Evolutionary conservation across 2,329 filamentous ascomycete genomes (phyloP).

Genomic region (Exophiala phaeomuriformis): DNA sequence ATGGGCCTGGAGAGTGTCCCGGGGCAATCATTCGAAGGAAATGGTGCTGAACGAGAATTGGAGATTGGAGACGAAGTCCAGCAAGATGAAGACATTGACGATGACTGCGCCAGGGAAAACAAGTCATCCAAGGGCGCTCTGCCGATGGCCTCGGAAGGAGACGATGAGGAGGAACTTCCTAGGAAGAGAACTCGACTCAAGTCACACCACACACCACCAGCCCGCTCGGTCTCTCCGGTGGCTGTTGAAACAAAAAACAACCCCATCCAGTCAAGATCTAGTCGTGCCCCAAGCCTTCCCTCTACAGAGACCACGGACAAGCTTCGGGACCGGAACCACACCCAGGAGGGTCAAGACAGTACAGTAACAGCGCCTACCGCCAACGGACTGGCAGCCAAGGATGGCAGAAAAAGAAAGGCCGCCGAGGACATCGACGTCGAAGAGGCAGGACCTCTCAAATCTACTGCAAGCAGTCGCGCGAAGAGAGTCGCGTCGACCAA

Average conservation of each 20-base stretch:
- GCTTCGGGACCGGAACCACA: neutral
- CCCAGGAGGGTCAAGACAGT: neutral
- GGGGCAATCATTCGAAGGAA: conserved; percentile 7
- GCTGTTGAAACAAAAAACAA: conserved; percentile 1
- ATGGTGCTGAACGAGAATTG: conserved; percentile 4
- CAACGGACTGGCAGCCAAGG: neutral
- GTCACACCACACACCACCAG: conserved; percentile 5
- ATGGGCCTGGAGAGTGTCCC: conserved; percentile 24
- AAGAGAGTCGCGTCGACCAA: conserved; percentile 20
- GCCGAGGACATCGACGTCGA: conserved; percentile 5
- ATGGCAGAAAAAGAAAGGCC: conserved; percentile 22
- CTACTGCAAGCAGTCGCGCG: conserved; percentile 16
- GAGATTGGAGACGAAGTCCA: conserved; percentile 9
- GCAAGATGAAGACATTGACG: conserved; percentile 6
- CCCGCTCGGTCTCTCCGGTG: conserved; percentile 4
- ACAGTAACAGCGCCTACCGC: neutral
- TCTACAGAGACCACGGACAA: neutral
- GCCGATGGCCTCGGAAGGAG: neutral
- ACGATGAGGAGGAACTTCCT: conserved; percentile 9
- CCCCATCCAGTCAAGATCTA: neutral
- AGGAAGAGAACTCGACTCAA: conserved; percentile 15
- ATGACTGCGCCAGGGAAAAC: neutral
- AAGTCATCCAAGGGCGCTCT: neutral
- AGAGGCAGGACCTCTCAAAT: conserved; percentile 7
- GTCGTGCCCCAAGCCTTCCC: neutral